Conservation (phyloP, 2,329 filamentous ascomycete species). For the Microcyclospora tardicrescens region DNA sequence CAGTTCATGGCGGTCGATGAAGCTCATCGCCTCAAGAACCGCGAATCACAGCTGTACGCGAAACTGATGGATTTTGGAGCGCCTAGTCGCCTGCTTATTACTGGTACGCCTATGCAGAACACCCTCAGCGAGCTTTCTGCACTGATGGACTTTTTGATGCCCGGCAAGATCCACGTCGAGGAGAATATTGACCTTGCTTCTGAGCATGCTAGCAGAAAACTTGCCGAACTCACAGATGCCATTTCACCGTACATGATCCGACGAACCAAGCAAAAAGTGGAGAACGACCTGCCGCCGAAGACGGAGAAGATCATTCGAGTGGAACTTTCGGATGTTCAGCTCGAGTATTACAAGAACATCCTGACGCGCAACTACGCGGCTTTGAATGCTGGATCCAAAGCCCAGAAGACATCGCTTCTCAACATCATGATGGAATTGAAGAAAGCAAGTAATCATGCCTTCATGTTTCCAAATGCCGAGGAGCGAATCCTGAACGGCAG, state of each 20-base stretch:
- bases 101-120: conserved; percentile 94
- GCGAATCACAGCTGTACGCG: conserved; percentile 82
- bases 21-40: conserved; percentile 91
- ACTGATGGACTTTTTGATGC: conserved; percentile 90
- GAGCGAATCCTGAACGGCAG: conserved; percentile 69
- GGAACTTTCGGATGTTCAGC: conserved; percentile 86
- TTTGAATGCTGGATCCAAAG: conserved; percentile 76
- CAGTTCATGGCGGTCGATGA: conserved; percentile 94
- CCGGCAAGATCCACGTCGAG: conserved; percentile 83
- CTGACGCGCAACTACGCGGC: conserved; percentile 92
- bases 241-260: conserved; percentile 93
- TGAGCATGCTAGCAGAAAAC: conserved; percentile 71
- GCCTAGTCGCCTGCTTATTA: conserved; percentile 83
- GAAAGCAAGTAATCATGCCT: conserved; percentile 96
- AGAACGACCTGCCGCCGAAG: conserved; percentile 90
- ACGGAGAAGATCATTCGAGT: conserved; percentile 98
- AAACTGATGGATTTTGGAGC: conserved; percentile 76
- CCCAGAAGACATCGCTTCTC: conserved; percentile 85
- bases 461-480: conserved; percentile 93
- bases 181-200: conserved; percentile 74
- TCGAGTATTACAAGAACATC: conserved; percentile 99
- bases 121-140: conserved; percentile 86
- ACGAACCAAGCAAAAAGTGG: conserved; percentile 92
- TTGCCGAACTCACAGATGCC: conserved; percentile 69
- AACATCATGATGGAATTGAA: conserved; percentile 99